These are phyloP conservation scores for Candida smagusa DNA, from an alignment of 1,139 yeast genomes.

Conservation along the genomic window DNA sequence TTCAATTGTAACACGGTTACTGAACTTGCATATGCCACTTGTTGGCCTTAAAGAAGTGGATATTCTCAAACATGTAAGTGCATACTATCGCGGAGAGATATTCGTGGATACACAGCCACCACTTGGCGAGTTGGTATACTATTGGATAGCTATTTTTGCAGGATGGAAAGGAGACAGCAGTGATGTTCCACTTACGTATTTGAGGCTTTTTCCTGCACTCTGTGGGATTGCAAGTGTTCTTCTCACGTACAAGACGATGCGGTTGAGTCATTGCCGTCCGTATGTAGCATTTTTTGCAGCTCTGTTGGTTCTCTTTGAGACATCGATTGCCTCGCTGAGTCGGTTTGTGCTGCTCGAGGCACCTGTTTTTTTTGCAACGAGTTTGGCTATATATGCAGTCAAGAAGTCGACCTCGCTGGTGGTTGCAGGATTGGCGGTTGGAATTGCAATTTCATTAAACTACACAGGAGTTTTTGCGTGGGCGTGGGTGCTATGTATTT, in stretches of 20 bases:
- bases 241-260: conserved; percentile 46
- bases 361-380: conserved; percentile 45
- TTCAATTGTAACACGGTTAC: conserved; percentile 18
- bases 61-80: conserved; percentile 9
- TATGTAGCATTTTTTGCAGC: conserved; percentile 44
- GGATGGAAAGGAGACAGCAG: conserved; percentile 45
- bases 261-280: conserved; percentile 44
- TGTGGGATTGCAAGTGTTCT: conserved; percentile 46
- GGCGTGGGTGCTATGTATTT: conserved; percentile 46
- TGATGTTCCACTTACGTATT: conserved; percentile 14
- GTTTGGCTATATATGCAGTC: conserved; percentile 42
- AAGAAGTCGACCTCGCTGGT: conserved; percentile 49
- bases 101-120: conserved; percentile 67
- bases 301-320: conserved; percentile 48
- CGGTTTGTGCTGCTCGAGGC: conserved; percentile 51
- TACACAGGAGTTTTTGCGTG: conserved; percentile 53
- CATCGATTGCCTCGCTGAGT: conserved; percentile 50
- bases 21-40: conserved; percentile 26
- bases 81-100: conserved; percentile 59
- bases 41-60: conserved; percentile 28
- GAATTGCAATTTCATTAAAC: conserved; percentile 51
- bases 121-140: conserved; percentile 47
- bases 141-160: conserved; percentile 34
- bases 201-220: conserved; percentile 31
- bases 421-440: conserved; percentile 49